phyloP scores from a whole-genome alignment of 768 basidiomycete species.

The Arthromyces matolae region DNA sequence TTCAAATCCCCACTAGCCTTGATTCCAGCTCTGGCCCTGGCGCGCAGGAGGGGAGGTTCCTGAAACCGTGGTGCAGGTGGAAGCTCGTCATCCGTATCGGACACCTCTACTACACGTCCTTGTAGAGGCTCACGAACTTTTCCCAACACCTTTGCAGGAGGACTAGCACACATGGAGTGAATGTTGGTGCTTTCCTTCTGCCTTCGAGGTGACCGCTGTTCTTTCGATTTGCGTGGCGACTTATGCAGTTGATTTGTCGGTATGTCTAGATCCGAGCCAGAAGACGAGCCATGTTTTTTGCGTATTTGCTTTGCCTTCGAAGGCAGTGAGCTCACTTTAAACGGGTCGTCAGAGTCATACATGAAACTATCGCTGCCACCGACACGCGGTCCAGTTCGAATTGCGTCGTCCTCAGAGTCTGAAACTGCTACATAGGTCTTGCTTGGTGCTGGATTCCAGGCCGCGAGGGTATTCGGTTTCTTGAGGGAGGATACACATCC shows the following conservation, averaged over 20 bases:
- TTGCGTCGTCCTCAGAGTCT: slow-evolving; percentile 11
- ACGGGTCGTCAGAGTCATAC: slow-evolving; percentile 14
- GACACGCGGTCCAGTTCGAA: neutral
- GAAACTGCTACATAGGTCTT: slow-evolving; percentile 7
- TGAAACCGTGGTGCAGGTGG: neutral
- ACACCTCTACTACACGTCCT: slow-evolving; percentile 33
- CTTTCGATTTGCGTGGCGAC: slow-evolving; percentile 19
- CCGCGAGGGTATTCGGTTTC: slow-evolving; percentile 9
- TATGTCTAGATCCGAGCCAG: slow-evolving; percentile 18
- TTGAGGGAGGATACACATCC: slow-evolving; percentile 8
- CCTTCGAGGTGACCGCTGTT: slow-evolving; percentile 17
- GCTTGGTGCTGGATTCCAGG: slow-evolving; percentile 1
- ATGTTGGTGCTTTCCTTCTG: neutral
- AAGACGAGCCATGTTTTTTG: slow-evolving; percentile 13
- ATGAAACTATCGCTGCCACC: slow-evolving; percentile 7
- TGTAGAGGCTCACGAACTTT: neutral
- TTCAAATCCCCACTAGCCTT: neutral
- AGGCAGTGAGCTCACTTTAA: neutral
- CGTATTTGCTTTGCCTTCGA: neutral
- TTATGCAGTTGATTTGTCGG: slow-evolving; percentile 5
- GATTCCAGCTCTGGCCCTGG: slow-evolving; percentile 10
- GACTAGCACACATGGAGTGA: neutral
- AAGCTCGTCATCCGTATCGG: slow-evolving; percentile 30
- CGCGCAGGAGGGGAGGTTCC: slow-evolving; percentile 12
- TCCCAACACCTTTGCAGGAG: slow-evolving; percentile 1